These are phyloP conservation scores for Cytospora schulzeri DNA, from an alignment of 2,329 filamentous ascomycete species.

Conservation along the genomic window DNA sequence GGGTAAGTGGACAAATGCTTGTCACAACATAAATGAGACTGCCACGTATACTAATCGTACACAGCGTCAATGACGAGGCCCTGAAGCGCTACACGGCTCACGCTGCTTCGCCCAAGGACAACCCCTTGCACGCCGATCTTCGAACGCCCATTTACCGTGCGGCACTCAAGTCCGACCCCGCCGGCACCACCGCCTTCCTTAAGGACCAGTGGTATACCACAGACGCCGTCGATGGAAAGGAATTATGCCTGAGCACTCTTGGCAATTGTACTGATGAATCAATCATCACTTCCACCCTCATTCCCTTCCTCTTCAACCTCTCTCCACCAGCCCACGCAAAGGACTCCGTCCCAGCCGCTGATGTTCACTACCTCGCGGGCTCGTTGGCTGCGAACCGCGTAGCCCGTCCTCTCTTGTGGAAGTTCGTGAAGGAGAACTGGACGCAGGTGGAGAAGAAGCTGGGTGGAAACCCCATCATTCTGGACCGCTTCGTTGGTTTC, in stretches of 20 bases:
- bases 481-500: conserved; percentile 85
- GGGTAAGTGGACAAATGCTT: conserved; percentile 52
- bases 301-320: conserved; percentile 76
- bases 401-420: conserved; percentile 77
- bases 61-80: conserved; percentile 70
- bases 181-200: conserved; percentile 69
- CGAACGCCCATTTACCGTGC: conserved; percentile 80
- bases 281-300: conserved; percentile 67
- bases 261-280: conserved; percentile 70
- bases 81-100: conserved; percentile 80
- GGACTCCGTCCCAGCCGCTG: conserved; percentile 76
- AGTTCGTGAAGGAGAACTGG: conserved; percentile 86
- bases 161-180: conserved; percentile 70
- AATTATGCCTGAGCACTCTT: conserved; percentile 77
- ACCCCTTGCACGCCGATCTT: conserved; percentile 77
- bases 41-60: conserved; percentile 16
- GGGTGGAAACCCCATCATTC: conserved; percentile 75
- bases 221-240: conserved; percentile 86
- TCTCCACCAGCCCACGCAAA: conserved; percentile 51
- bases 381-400: conserved; percentile 73
- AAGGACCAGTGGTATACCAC: conserved; percentile 84
- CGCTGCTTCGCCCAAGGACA: conserved; percentile 66
- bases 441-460: conserved; percentile 70
- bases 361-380: conserved; percentile 81
- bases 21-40: neutral